Base-by-base conservation (phyloP, 257 asterid species). In the Solanum corneliomulleri region DNA sequence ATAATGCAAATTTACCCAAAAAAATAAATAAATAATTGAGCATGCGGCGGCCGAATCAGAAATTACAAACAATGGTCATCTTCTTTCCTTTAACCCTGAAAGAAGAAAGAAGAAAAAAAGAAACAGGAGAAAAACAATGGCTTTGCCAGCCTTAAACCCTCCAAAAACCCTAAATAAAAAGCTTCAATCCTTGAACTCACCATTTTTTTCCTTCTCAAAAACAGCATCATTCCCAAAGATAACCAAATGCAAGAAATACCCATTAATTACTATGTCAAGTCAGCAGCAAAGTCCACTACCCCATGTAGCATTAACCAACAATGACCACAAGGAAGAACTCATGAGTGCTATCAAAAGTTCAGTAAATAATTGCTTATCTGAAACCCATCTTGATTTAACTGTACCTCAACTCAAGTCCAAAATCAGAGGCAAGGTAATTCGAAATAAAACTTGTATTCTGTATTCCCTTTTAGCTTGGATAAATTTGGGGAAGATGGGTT, bases 351-450 rank as follows among this genome's bases (percentile, higher is more conserved):
- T 97, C 31, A 90, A 92, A 74, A 90, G 68, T 81, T 94, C 98
- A 2, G 85, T 95, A 52, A 39, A 89, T 49, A 92, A 94, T 87
- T 95, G 99, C 86, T 92, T 97, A 11, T 92, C 98, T 1, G 99
- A 95, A 88, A 94, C 99, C 20, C 92, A 92, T 86, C 97, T 97
- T 39, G 94, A 94, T 92, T 89, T 78, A 33, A 92, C 95, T 20
- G 92, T 97, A 75, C 95, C 98, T 62, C 91, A 90, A 74, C 96
- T 97, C 89, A 88, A 89, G 20, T 94, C 97, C 90, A 97, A 95
- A 90, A 92, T 92, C 89, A 89, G 95, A 89, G 99, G 99, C 93
- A 95, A 97, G 98, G 99, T 97, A 64, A 78, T 74, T 9, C 81
- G 37, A 35, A 11, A 37, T 37, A 74, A 11, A 3, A 20, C 16